Conservation (phyloP, 2,329 filamentous ascomycete species). For the Trichophyton schoenleinii region DNA sequence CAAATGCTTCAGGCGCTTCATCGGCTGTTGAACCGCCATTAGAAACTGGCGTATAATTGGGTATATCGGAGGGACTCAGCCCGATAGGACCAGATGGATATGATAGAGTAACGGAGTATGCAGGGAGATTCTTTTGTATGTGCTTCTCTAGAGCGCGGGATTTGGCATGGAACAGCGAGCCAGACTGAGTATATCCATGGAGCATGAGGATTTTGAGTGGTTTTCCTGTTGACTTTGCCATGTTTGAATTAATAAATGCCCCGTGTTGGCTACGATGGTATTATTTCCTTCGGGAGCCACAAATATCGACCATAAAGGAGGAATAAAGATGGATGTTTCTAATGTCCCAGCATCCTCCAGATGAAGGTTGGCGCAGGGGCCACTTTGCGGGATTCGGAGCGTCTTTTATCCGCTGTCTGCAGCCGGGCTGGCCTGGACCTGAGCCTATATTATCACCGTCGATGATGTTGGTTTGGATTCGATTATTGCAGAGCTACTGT, state of each 20-base stretch:
- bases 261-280: background rate
- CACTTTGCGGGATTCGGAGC: background rate
- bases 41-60: slow-evolving; percentile 44
- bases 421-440: too few relatives aligned
- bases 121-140: slow-evolving; percentile 58
- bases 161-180: slow-evolving; percentile 71
- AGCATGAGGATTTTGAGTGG: slow-evolving; percentile 60
- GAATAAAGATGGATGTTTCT: background rate
- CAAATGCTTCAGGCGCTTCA: slow-evolving; percentile 54
- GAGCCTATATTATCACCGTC: too few relatives aligned
- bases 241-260: background rate
- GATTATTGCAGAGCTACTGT: too few relatives aligned
- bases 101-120: slow-evolving; percentile 46
- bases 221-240: slow-evolving; percentile 7
- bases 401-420: background rate
- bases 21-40: slow-evolving; percentile 20
- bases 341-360: too few relatives aligned
- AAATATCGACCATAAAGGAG: background rate
- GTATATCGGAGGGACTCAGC: slow-evolving; percentile 54
- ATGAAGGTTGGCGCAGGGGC: background rate
- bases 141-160: slow-evolving; percentile 76
- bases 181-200: slow-evolving; percentile 85
- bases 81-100: slow-evolving; percentile 59
- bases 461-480: too few relatives aligned
- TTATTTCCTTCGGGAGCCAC: background rate